Base-by-base conservation (phyloP, 2,329 filamentous ascomycete genomes). In the Arthrocladium fulminans region DNA sequence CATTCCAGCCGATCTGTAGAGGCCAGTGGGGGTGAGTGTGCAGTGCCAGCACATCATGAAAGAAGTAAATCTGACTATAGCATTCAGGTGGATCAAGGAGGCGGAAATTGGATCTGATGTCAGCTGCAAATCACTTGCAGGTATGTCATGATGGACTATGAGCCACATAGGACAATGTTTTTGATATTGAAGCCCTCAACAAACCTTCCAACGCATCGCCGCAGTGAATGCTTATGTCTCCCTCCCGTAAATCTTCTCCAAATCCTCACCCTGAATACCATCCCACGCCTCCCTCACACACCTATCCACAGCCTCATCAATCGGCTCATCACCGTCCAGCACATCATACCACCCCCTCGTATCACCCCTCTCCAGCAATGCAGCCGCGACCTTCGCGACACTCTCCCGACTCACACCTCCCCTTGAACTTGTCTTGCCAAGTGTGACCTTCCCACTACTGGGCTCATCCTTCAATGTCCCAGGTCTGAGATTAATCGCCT, bases 281-380 rank as follows among this genome's bases (percentile, higher is more conserved):
- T 77, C 72, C 50, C 72, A 57, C 15, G 64, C 64, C 39, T 71
- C 68, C 55, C 57, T 66, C 1, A 66, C 67, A 51, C 73, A 61
- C 53, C 64, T 65, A 51, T 72, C 67, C 19, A 77, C 68, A 12
- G 73, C 74, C 42, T 63, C 61, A 5, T 65, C 65, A 40, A 75
- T 64, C 0, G 56, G 59, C 50, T 74, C 70, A 17, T 74, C 64
- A 2, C 75, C 75, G 56, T 72, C 68, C 39, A 77, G 52, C 53
- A 78, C 60, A 66, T 79, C 75, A 59, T 70, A 65, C 73, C 74
- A 79, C 0, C 75, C 75, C 32, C 66, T 67, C 20, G 66, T 67
- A 54, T 72, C 71, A 19, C 67, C 66, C 10, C 68, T 67, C 15
- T 70, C 72, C 60, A 79, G 56, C 51, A 76, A 64, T 52, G 59